These are phyloP conservation scores for Schwanniomyces sp. DNA, from an alignment of 805 yeast genomes.

Conservation along the genomic window DNA sequence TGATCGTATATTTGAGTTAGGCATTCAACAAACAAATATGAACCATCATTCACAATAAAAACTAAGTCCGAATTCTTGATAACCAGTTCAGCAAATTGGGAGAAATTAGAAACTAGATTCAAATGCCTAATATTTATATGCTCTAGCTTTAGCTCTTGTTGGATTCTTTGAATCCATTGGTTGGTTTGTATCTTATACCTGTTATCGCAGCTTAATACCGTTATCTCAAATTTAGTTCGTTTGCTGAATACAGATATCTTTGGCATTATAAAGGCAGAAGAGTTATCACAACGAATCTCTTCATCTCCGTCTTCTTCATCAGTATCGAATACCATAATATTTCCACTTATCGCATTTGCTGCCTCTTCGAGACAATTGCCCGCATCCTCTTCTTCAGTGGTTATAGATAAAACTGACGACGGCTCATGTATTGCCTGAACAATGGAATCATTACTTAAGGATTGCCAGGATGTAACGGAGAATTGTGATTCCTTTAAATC, in stretches of 20 bases:
- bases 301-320: constrained; percentile 36
- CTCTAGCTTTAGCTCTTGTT: constrained; percentile 10
- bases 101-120: constrained; percentile 4
- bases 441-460: constrained; percentile 21
- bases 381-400: constrained; percentile 25
- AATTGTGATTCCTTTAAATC: constrained; percentile 10
- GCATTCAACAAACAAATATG: constrained; percentile 24
- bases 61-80: constrained; percentile 26
- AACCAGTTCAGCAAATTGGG: constrained; percentile 12
- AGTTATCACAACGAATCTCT: constrained; percentile 2
- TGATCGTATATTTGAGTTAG: constrained; percentile 10
- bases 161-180: constrained; percentile 16
- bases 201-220: constrained; percentile 20
- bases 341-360: constrained; percentile 11
- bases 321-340: constrained; percentile 42
- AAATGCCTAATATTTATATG: constrained; percentile 15
- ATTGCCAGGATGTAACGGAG: constrained; percentile 31
- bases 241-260: constrained; percentile 18
- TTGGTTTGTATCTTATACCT: constrained; percentile 17
- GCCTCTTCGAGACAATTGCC: background rate
- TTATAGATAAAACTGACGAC: constrained; percentile 21
- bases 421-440: constrained; percentile 6
- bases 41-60: constrained; percentile 41
- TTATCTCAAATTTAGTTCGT: constrained; percentile 14
- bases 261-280: constrained; percentile 39